phyloP scores from a whole-genome alignment of 805 yeast genomes.

The Schizosaccharomyces pombe region DNA sequence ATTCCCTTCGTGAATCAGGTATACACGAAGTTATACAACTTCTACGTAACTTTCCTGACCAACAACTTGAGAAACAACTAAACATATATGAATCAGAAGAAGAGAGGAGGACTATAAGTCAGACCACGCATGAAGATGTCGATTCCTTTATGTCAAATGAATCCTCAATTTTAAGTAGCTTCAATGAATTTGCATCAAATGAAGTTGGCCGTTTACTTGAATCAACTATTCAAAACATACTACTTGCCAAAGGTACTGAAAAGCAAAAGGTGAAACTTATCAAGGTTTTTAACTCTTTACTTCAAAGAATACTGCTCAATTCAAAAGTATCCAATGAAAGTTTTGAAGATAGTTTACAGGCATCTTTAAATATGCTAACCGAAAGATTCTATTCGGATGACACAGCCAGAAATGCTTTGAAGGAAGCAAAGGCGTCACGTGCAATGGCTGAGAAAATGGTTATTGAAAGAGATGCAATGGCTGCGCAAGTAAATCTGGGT shows the following conservation, averaged over 20 bases:
- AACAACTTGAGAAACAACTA: not conserved
- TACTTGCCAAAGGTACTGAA: not conserved
- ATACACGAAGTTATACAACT: not conserved
- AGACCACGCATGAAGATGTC: not conserved
- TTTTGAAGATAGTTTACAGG: not conserved
- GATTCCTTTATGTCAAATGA: not conserved
- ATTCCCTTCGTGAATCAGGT: not conserved
- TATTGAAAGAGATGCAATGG: conserved; percentile 39
- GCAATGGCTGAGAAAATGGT: conserved; percentile 30
- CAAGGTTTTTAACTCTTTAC: not conserved
- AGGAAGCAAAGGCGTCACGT: conserved; percentile 30
- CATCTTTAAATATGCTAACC: conserved; percentile 17
- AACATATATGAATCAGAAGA: conserved; percentile 1
- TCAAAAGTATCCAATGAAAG: not conserved
- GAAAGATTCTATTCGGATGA: conserved; percentile 67
- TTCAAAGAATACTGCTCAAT: not conserved
- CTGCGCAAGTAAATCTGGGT: conserved; percentile 45
- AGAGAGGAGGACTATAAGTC: not conserved
- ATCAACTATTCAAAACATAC: not conserved
- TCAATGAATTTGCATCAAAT: not conserved
- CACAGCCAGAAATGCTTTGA: conserved; percentile 49
- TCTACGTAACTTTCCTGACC: not conserved
- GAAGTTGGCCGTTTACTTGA: not conserved
- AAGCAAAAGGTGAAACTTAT: not conserved
- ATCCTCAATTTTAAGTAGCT: not conserved